Base-by-base conservation (phyloP, 2,329 filamentous ascomycete genomes). In the Penicillium hesseltinei region DNA sequence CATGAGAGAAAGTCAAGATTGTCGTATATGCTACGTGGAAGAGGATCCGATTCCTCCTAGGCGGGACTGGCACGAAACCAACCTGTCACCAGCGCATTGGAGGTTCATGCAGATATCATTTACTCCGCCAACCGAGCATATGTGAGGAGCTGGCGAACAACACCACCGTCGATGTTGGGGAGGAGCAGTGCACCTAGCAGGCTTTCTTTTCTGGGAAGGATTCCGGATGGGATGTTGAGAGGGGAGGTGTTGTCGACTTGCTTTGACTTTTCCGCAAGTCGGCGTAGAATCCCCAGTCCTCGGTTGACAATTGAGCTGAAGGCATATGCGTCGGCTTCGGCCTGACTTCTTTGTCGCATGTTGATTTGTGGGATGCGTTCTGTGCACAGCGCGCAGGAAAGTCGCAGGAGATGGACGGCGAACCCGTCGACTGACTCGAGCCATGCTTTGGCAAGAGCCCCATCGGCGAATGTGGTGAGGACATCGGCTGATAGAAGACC, bases 401-500 rank as follows among this genome's bases (percentile, higher is more conserved):
- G 81, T 23, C 87, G 84, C 56, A 93, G 84, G 8, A 97, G 81
- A 65, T 88, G 92, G 57, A 89, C 85, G 1, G 90, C 88, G 73
- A 96, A 94, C 0, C 90, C 90, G 66, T 95, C 92, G 42, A 88
- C 86, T 4, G 90, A 91, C 39, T 88, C 85, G 8, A 97, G 82
- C 92, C 94, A 97, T 0, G 84, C 81, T 55, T 85, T 85, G 4
- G 92, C 88, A 8, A 97, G 77, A 4, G 85, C 83, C 17, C 82
- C 83, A 63, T 95, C 91, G n/a, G 85, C 81, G 5, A 97, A 80
- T 10, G 87, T 87, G 0, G 91, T 86, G 3, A 97, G 78, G 51
- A 97, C 95, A 65, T 97, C 92, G 0, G 91, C 92, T 1, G 92
- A 90, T 6, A 97, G 81, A 66, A 97, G 84, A 1, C 92, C 92